phyloP scores from a whole-genome alignment of 768 basidiomycete genomes.

The Exidia glandulosa region DNA sequence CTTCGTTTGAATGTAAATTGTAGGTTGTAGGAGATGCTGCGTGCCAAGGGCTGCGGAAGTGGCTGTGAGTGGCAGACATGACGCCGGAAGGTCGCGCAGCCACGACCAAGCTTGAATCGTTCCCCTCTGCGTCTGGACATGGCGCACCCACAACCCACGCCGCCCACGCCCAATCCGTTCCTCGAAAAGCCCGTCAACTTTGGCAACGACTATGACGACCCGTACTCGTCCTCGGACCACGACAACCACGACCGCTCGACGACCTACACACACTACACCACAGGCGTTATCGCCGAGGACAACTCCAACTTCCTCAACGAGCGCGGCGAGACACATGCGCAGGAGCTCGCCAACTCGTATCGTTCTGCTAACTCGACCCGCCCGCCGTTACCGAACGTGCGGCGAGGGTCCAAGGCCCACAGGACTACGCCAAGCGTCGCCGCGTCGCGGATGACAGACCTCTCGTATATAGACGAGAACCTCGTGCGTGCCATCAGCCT shows the following conservation, averaged over 20 bases:
- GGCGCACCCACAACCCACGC: too few species aligned
- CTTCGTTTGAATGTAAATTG: too few species aligned
- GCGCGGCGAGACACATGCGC: constrained; percentile 10
- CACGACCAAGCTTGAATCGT: too few species aligned
- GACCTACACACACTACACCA: constrained; percentile 1
- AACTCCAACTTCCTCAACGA: constrained; percentile 1
- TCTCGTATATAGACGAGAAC: constrained; percentile 15
- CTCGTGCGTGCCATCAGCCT: background rate
- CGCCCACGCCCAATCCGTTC: too few species aligned
- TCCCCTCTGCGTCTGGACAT: too few species aligned
- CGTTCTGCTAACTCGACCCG: background rate
- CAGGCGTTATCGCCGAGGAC: constrained; percentile 1
- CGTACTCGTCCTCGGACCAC: background rate
- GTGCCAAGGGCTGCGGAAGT: too few species aligned
- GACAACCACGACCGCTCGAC: background rate
- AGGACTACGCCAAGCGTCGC: background rate
- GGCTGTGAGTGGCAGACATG: too few species aligned
- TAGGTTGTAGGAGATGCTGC: too few species aligned
- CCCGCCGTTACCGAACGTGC: background rate
- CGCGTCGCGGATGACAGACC: background rate
- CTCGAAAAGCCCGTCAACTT: constrained; percentile 11
- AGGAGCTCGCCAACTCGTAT: constrained; percentile 9
- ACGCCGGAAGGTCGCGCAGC: too few species aligned
- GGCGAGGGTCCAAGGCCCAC: background rate
- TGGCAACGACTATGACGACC: constrained; percentile 2